A percentile compares a stretch with the other conserved stretches of the same genome.
Evolutionary conservation across 148 eudicot species (phyloP).

Genomic region (Camellia sinensis): DNA sequence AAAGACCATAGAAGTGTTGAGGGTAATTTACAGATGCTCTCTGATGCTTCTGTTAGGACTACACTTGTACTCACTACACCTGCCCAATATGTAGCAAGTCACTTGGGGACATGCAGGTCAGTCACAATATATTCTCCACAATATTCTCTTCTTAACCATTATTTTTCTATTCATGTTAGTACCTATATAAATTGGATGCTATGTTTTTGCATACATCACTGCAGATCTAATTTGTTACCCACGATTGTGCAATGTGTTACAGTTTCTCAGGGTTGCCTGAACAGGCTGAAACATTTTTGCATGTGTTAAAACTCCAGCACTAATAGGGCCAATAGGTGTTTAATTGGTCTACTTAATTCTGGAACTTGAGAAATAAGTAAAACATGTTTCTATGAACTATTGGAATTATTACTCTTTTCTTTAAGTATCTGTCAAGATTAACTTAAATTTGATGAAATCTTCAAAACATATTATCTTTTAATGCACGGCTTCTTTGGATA

Average conservation of each 20-base stretch:
- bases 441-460: background rate
- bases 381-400: background rate
- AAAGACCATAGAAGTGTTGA: background rate
- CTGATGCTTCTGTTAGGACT: conserved; percentile 51
- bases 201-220: background rate
- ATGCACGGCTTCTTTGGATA: background rate
- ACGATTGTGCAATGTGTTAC: no score
- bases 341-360: background rate
- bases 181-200: background rate
- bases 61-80: conserved; percentile 64
- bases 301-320: background rate
- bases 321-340: background rate
- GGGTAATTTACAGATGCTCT: conserved; percentile 16
- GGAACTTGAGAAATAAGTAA: background rate
- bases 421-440: background rate
- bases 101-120: conserved; percentile 96
- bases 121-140: conserved; percentile 14
- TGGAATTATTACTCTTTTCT: background rate
- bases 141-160: background rate
- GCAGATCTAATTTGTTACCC: background rate
- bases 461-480: no score
- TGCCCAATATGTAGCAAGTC: conserved; percentile 99
- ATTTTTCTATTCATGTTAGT: background rate
- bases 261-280: background rate
- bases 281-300: conserved; percentile 1